Conservation (phyloP, 2,329 filamentous ascomycete genomes). For the Mariannaea elegans region DNA sequence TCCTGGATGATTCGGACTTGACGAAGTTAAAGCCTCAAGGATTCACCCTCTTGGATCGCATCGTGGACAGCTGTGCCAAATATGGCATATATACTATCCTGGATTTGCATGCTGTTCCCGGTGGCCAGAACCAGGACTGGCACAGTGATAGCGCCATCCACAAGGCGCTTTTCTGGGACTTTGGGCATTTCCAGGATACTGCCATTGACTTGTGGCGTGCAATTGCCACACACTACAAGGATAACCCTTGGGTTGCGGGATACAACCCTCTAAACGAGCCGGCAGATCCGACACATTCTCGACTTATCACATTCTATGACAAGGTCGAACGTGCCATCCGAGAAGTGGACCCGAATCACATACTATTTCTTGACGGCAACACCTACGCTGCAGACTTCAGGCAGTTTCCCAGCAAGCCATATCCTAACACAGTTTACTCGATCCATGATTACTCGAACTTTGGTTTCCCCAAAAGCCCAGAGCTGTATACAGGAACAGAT, state of each 20-base stretch:
- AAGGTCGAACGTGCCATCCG: slow-evolving; percentile 51
- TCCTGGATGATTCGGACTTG: slow-evolving; percentile 62
- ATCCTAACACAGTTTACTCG: slow-evolving; percentile 59
- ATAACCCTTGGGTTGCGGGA: slow-evolving; percentile 52
- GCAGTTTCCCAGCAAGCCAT: slow-evolving; percentile 42
- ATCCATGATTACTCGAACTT: slow-evolving; percentile 63
- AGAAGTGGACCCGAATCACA: slow-evolving; percentile 54
- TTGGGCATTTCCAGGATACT: slow-evolving; percentile 55
- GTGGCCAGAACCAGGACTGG: slow-evolving; percentile 59
- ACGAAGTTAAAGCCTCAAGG: slow-evolving; percentile 55
- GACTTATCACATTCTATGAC: slow-evolving; percentile 51
- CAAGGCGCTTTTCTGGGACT: slow-evolving; percentile 55
- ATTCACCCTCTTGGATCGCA: background rate
- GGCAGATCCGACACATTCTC: slow-evolving; percentile 42
- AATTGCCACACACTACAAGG: slow-evolving; percentile 51
- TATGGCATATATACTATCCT: slow-evolving; percentile 55
- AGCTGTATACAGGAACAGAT: slow-evolving; percentile 50
- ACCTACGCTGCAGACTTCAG: slow-evolving; percentile 57
- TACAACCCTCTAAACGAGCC: slow-evolving; percentile 49
- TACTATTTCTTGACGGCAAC: slow-evolving; percentile 60
- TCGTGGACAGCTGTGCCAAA: slow-evolving; percentile 47
- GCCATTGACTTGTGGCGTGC: slow-evolving; percentile 53
- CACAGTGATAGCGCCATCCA: slow-evolving; percentile 50
- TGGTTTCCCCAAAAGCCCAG: slow-evolving; percentile 55
- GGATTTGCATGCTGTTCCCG: slow-evolving; percentile 55